A percentile compares a stretch with the other conserved stretches of the same genome.
Conservation (phyloP, 371 early-diverging fungal species). For the Actinomortierella ambigua region DNA sequence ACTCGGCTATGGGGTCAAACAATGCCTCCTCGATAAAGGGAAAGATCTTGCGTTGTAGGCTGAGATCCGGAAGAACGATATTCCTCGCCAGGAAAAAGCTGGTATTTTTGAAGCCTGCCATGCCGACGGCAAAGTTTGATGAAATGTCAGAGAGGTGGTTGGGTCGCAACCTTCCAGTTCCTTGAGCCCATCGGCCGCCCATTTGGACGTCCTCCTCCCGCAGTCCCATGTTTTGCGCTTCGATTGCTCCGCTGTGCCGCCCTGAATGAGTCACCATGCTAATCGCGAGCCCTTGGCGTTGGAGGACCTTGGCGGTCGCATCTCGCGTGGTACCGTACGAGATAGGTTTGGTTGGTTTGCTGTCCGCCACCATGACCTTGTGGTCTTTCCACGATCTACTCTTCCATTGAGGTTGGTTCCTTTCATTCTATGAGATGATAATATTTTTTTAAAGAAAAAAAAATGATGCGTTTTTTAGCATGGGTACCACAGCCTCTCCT, state of each 20-base stretch:
- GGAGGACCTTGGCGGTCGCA: not conserved
- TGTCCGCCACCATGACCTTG: not conserved
- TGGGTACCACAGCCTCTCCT: no score
- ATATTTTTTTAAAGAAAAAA: constrained; percentile 1
- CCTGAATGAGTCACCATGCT: not conserved
- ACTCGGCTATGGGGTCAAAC: not conserved
- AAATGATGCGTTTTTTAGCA: not conserved
- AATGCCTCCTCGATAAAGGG: not conserved
- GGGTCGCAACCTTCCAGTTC: not conserved
- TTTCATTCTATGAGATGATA: not conserved
- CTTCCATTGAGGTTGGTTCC: not conserved
- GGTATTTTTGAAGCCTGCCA: not conserved
- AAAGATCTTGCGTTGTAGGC: not conserved
- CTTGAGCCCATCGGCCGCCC: not conserved
- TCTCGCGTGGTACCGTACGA: not conserved
- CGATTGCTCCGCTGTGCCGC: not conserved
- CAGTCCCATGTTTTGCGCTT: not conserved
- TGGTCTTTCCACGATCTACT: not conserved
- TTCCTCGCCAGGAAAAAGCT: not conserved
- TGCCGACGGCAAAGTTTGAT: not conserved
- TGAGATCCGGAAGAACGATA: not conserved
- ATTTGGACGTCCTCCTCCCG: not conserved
- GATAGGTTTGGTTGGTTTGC: no score
- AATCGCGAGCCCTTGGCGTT: not conserved
- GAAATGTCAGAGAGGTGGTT: not conserved